Conservation (phyloP, 345 rosid species). For the Stellera chamaejasme region DNA sequence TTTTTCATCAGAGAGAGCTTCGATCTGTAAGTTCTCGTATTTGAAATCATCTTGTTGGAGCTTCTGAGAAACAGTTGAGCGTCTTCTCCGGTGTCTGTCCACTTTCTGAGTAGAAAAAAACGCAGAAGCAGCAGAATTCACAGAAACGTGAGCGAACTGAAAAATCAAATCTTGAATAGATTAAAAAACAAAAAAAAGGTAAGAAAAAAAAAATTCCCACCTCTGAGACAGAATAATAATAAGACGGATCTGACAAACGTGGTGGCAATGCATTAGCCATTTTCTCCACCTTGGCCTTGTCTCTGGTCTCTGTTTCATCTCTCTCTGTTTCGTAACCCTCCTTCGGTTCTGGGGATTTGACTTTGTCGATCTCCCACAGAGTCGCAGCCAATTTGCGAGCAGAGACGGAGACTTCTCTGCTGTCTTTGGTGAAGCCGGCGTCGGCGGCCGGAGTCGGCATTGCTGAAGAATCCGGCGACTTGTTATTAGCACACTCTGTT, state of each 20-base stretch:
- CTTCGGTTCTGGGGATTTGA: constrained; percentile 27
- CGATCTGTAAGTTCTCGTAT: constrained; percentile 42
- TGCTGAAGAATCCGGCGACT: constrained; percentile 26
- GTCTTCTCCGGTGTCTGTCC: constrained; percentile 32
- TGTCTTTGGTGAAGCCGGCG: neutral
- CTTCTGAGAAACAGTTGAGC: constrained; percentile 29
- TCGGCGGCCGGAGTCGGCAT: constrained; percentile 16
- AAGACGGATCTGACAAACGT: constrained; percentile 47
- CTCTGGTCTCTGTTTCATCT: constrained; percentile 28
- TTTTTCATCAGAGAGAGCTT: constrained; percentile 29
- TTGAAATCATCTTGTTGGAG: constrained; percentile 29
- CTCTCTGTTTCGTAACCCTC: constrained; percentile 18
- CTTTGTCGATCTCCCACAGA: constrained; percentile 72
- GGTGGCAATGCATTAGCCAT: constrained; percentile 24
- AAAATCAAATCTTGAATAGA: neutral
- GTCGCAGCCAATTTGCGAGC: constrained; percentile 90
- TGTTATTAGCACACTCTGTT: constrained; percentile 20
- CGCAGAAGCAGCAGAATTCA: neutral
- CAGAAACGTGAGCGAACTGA: neutral
- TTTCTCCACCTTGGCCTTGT: constrained; percentile 22
- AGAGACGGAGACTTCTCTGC: constrained; percentile 37
- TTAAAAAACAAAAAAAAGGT: neutral
- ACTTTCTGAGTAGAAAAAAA: constrained; percentile 24
- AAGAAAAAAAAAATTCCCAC: constrained; percentile 20
- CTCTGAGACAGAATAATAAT: constrained; percentile 45